Evolutionary conservation across 306 rosid species (phyloP), one percentile per base, ranked within the genome.

Genomic region (Inga laurina): DNA sequence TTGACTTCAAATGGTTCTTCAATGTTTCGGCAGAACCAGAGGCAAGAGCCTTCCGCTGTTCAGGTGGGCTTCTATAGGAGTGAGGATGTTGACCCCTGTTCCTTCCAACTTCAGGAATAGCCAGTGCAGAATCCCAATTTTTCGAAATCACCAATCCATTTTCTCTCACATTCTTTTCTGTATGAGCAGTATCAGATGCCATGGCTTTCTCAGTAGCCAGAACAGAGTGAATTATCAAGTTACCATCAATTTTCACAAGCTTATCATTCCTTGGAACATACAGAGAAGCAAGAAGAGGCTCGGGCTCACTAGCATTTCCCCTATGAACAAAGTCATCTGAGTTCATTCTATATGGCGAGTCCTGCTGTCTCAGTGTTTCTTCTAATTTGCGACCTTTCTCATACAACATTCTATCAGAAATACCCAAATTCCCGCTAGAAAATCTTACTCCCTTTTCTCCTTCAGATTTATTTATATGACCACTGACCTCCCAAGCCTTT

Each of bases 241-340:
- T 90, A 35, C 96, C 96, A 39, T 92, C 96, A 51, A 92, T 92
- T 85, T 92, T 90, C 74, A 92, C 92, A 34, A 92, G 89, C 79
- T 87, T 92, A 74, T 90, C 92, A 83, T 92, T 92, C 81, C 93
- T 87, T 19, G 96, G 96, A 78, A 92, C 96, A 74, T 88, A 92
- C 72, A 92, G 82, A 76, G 93, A 90, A 64, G 93, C 96, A 43
- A 84, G 81, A 65, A 90, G 93, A 85, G 92, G 90, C 87, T 89
- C 97, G 82, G 90, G 87, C 82, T 89, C 95, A 30, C 99, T 91
- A 49, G 82, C 88, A 86, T 96, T 96, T 54, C 86, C 88, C 57
- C 69, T 80, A 67, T 81, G 85, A 84, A 52, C 76, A 51, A 44
- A 83, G 76, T 88, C 90, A 65, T 82, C 85, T 19, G 80, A 88